These are phyloP conservation scores for Rhexocercosporidium sp. DNA, from an alignment of 2,329 filamentous ascomycete genomes.

Conservation along the genomic window DNA sequence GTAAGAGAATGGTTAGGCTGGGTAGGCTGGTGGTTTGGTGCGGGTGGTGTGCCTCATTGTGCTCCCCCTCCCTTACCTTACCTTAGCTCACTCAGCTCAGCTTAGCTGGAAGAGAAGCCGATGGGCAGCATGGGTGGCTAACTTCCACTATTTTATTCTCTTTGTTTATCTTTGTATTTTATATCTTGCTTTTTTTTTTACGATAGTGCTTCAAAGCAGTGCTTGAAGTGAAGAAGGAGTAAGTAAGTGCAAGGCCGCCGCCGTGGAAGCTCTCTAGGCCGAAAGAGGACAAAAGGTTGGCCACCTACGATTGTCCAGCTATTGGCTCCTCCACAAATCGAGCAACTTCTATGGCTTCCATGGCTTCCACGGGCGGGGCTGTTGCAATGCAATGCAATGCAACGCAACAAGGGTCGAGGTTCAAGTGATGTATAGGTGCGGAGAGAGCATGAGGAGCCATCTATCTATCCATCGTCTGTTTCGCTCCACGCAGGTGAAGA, in stretches of 20 bases:
- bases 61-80: too few relatives aligned
- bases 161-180: background rate
- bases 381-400: too few relatives aligned
- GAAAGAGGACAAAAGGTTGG: constrained; percentile 26
- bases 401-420: constrained; percentile 6
- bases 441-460: too few relatives aligned
- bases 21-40: background rate
- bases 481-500: constrained; percentile 26
- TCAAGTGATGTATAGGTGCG: too few relatives aligned
- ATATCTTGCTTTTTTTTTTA: too few relatives aligned
- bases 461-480: constrained; percentile 19
- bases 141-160: background rate
- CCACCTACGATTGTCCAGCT: background rate
- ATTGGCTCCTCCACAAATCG: constrained; percentile 33
- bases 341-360: constrained; percentile 30
- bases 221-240: background rate
- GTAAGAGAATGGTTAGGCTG: background rate
- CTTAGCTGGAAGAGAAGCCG: background rate
- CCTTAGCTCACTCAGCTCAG: too few relatives aligned
- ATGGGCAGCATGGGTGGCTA: background rate
- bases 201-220: background rate
- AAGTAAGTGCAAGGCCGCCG: too few relatives aligned
- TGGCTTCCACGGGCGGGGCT: constrained; percentile 25
- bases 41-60: too few relatives aligned
- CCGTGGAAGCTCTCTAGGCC: constrained; percentile 17